These are phyloP conservation scores for Tolypocladium guangdongense DNA, from an alignment of 2,329 filamentous ascomycete genomes.

Conservation along the genomic window DNA sequence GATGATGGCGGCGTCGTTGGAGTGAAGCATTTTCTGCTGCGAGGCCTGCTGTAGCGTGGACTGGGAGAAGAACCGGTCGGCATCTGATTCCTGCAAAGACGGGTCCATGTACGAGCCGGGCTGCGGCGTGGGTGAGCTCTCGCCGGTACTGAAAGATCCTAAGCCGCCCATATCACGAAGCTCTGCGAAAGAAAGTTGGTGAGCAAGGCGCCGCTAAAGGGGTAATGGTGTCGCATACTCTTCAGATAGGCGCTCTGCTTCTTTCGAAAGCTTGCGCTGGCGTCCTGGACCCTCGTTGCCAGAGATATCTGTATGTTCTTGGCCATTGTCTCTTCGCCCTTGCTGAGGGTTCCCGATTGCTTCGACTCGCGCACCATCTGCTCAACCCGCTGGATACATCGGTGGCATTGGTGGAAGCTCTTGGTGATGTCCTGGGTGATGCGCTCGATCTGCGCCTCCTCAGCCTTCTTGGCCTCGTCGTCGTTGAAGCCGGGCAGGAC, in stretches of 20 bases:
- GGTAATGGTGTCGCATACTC: conserved; percentile 41
- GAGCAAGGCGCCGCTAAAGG: conserved; percentile 7
- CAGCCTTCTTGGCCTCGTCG: conserved; percentile 74
- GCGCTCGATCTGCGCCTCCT: conserved; percentile 82
- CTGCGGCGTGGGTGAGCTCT: conserved; percentile 42
- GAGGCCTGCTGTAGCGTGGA: conserved; percentile 73
- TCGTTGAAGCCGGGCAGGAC: conserved; percentile 95
- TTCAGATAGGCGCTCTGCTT: conserved; percentile 95
- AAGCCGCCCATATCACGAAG: conserved; percentile 60
- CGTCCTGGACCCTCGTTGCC: conserved; percentile 79
- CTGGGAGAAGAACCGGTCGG: conserved; percentile 86
- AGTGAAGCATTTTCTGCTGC: conserved; percentile 54
- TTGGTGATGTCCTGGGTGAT: conserved; percentile 85
- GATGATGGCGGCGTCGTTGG: conserved; percentile 73
- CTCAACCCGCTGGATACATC: conserved; percentile 79
- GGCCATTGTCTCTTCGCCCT: conserved; percentile 89
- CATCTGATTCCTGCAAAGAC: conserved; percentile 84
- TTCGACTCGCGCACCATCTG: conserved; percentile 74
- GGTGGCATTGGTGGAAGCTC: conserved; percentile 82
- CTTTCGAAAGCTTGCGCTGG: conserved; percentile 86
- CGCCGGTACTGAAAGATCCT: conserved; percentile 35
- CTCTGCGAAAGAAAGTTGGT: conserved; percentile 35
- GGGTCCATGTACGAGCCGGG: conserved; percentile 61
- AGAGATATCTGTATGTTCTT: conserved; percentile 90
- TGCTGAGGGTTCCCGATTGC: conserved; percentile 59